These are phyloP conservation scores for Thecaphora frezii DNA, from an alignment of 1,284 basidiomycete genomes.

Conservation along the genomic window DNA sequence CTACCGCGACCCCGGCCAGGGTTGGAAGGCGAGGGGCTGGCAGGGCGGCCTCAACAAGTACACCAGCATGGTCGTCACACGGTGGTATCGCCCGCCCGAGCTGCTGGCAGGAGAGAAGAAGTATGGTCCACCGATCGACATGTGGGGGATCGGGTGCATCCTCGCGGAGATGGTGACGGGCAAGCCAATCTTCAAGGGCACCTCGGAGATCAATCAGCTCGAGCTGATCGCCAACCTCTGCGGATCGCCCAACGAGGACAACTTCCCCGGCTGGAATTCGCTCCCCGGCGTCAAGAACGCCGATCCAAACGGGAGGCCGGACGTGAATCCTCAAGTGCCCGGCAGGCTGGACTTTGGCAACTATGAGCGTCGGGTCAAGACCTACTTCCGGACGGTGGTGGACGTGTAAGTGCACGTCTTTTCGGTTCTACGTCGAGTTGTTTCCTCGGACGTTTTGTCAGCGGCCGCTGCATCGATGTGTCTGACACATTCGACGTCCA, in stretches of 20 bases:
- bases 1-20: slow-evolving; percentile 51
- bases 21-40: slow-evolving; percentile 47
- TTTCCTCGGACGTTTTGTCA: too few relatives aligned
- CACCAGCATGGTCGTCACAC: slow-evolving; percentile 97
- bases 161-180: slow-evolving; percentile 92
- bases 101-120: slow-evolving; percentile 81
- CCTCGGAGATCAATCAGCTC: slow-evolving; percentile 85
- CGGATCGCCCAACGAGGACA: slow-evolving; percentile 75
- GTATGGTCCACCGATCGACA: slow-evolving; percentile 91
- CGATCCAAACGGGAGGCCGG: slow-evolving; percentile 46
- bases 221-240: slow-evolving; percentile 86
- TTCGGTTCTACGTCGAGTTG: too few relatives aligned
- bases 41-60: slow-evolving; percentile 64
- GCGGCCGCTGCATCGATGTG: too few relatives aligned
- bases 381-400: slow-evolving; percentile 33
- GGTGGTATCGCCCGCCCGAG: slow-evolving; percentile 98
- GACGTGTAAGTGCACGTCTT: slow-evolving; percentile 16
- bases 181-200: slow-evolving; percentile 83
- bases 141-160: slow-evolving; percentile 99
- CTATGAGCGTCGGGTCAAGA: slow-evolving; percentile 31
- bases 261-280: slow-evolving; percentile 75
- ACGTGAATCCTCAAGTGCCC: slow-evolving; percentile 32
- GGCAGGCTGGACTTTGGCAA: slow-evolving; percentile 49
- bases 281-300: slow-evolving; percentile 57
- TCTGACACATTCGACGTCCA: too few relatives aligned